Evolutionary conservation across 257 asterid genomes (phyloP).

Genomic region (Nicotiana benthamiana): DNA sequence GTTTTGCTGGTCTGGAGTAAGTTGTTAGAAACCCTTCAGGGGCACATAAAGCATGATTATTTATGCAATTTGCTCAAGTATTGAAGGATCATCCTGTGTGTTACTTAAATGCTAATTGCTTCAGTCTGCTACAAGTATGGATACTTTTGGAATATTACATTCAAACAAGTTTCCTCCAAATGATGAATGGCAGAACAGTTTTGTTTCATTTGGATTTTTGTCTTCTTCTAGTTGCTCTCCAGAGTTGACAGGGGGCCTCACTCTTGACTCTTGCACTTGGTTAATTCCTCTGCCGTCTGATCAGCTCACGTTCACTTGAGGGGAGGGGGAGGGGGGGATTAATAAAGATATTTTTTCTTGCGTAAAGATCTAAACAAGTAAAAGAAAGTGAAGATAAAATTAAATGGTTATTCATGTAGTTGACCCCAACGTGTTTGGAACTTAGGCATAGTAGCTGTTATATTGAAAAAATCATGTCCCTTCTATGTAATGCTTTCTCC

Average conservation of each 20-base stretch:
- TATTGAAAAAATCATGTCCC: background rate
- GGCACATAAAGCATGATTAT: background rate
- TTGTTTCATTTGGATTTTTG: background rate
- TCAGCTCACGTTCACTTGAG: background rate
- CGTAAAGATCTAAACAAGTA: background rate
- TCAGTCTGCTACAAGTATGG: background rate
- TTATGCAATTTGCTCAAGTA: background rate
- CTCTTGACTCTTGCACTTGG: background rate
- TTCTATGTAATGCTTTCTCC: background rate
- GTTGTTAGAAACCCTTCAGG: background rate
- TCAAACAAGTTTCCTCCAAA: background rate
- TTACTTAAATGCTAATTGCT: background rate
- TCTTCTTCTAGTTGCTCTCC: background rate
- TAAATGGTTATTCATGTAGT: background rate
- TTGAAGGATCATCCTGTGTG: background rate
- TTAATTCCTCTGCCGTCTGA: background rate
- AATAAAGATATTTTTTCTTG: background rate
- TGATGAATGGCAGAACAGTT: background rate
- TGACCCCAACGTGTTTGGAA: no score
- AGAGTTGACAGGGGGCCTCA: background rate
- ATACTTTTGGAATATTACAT: background rate
- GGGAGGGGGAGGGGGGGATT: background rate
- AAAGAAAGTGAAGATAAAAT: background rate
- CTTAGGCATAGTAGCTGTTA: no score
- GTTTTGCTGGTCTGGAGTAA: background rate